Conservation (phyloP, 106 monocot genomes). For the Iris macrosiphon region DNA sequence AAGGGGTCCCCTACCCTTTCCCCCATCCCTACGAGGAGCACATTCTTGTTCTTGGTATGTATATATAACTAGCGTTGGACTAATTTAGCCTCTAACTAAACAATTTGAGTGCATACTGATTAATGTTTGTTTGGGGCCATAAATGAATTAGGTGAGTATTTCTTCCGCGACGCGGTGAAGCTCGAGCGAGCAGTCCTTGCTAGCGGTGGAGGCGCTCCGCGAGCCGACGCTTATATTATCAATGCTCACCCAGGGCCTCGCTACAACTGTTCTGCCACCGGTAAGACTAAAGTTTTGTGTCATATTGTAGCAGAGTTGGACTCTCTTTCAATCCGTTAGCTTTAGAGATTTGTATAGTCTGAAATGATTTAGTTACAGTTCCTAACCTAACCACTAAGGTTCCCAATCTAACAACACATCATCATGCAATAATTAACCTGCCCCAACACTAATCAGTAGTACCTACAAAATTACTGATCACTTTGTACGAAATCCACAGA, state of each 20-base stretch:
- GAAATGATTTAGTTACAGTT: not conserved
- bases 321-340: no score
- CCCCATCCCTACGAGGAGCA: conserved; percentile 31
- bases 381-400: not conserved
- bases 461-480: no score
- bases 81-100: not conserved
- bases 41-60: conserved; percentile 9
- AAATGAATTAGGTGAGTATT: conserved; percentile 28
- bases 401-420: not conserved
- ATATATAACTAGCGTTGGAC: no score
- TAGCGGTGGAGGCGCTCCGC: conserved; percentile 10
- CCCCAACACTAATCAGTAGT: no score
- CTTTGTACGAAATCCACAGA: conserved; percentile 4
- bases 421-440: no score
- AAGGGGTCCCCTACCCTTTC: conserved; percentile 37
- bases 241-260: conserved; percentile 29
- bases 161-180: conserved; percentile 3
- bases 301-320: no score
- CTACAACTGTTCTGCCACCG: conserved; percentile 24
- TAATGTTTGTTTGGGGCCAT: no score
- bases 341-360: not conserved
- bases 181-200: conserved; percentile 9
- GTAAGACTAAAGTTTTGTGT: not conserved
- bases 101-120: not conserved
- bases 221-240: conserved; percentile 14